Conservation (phyloP, 108 stramenopile genomes). For the Seminavis robusta region DNA sequence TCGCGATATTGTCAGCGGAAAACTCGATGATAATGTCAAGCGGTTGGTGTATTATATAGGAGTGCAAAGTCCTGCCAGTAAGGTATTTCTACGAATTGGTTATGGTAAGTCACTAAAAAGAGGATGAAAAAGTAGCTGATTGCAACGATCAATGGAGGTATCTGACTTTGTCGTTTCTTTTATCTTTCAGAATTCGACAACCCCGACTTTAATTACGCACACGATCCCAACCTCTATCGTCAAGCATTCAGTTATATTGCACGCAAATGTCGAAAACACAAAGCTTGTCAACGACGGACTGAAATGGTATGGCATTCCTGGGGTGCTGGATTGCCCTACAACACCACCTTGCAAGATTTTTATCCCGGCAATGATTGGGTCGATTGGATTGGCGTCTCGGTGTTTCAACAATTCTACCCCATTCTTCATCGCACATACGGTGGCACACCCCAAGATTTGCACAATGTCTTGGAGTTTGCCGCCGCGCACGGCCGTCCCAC, state of each 20-base stretch:
- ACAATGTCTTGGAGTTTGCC: conserved; percentile 77
- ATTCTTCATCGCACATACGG: conserved; percentile 10
- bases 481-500: conserved; percentile 42
- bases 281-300: conserved; percentile 35
- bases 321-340: conserved; percentile 56
- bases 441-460: conserved; percentile 44
- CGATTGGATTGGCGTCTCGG: conserved; percentile 81
- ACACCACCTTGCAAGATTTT: conserved; percentile 38
- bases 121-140: no score
- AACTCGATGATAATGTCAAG: conserved; percentile 48
- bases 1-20: conserved; percentile 50
- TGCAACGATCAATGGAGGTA: no score
- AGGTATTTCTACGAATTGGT: conserved; percentile 71
- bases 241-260: conserved; percentile 70
- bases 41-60: conserved; percentile 43
- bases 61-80: conserved; percentile 21
- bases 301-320: conserved; percentile 87
- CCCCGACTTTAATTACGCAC: conserved; percentile 63
- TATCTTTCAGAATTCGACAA: conserved; percentile 72
- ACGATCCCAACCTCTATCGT: conserved; percentile 47
- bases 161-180: background rate
- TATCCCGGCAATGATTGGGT: conserved; percentile 76
- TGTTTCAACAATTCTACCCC: conserved; percentile 79
- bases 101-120: conserved; percentile 45
- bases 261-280: conserved; percentile 11